Base-by-base conservation (phyloP, 139 green algal species). In the Axilococcus clingmanii region DNA sequence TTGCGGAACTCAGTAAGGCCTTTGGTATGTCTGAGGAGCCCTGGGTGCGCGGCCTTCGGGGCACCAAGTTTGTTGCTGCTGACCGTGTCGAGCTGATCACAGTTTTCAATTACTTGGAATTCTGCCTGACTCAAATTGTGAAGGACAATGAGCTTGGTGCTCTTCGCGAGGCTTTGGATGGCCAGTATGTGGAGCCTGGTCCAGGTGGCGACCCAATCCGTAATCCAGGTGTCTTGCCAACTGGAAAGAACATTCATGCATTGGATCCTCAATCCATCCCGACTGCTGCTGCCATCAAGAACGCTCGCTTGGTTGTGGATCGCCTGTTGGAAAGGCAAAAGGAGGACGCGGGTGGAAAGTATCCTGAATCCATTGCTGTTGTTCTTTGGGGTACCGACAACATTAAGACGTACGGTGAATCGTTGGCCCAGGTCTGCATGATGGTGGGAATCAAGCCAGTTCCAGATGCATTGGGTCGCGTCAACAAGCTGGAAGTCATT, bases 391-490 rank as follows among this genome's bases (percentile, higher is more conserved):
- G 91, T 48, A 99, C 91, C n/a, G 91, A 99, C 79, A 99, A 99
- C 86, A 99, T 99, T 79, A 99, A 99, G 84, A 99, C 91, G 20
- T 99, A 99, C 47, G 91, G 91, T 55, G 91, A 98, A 83, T 93
- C 82, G 0, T 83, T 98, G 11, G 44, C 59, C 23, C 77, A 89
- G 79, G 90, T 98, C 19, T 76, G 94, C 73, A 80, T 85, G 56
- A 95, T 98, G 80, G 86, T 97, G 11, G 91, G 91, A 41, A 76
- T 96, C 19, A 73, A 79, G 42, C 91, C 91, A 2, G 84, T 95
- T 57, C 67, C 92, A 19, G 91, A 99, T 59, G 83, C 87, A 0
- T 82, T 99, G 45, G 91, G 91, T 59, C 78, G 91, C 31, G 91
- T 99, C 17, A 99, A 99, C 89, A 99, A 99, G 89, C 76, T 99